Base-by-base conservation (phyloP, 2,329 filamentous ascomycete genomes). In the Cordyceps farinosa region DNA sequence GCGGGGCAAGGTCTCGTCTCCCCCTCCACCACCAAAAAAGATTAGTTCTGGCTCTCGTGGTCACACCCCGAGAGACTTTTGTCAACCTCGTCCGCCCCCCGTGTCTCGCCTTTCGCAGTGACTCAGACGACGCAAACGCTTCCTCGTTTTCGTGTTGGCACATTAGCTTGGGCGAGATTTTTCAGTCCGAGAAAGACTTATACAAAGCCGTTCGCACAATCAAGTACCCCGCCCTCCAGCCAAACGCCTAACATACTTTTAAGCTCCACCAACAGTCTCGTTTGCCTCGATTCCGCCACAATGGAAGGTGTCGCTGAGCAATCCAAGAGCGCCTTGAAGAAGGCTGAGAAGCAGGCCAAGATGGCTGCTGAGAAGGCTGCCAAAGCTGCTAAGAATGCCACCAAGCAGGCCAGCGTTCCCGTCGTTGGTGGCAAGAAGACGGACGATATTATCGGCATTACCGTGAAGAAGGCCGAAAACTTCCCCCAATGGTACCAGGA, bases 401-500 rank as follows among this genome's bases (percentile, higher is more conserved):
- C 77, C 1, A 65, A 65, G 58, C 63, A 57, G 72, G 67, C 71
- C 60, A 69, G 53, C 17, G 72, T 86, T 58, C 77, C 83, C 32
- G 76, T 86, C 30, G 82, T 83, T 40, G 82, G 83, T 61, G 82
- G 82, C 70, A 87, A 87, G 78, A 86, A 87, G 77, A 70, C 78
- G 10, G 84, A 86, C 72, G 84, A 87, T 67, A 86, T 96, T 68
- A 96, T 95, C 70, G 93, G 93, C 67, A 97, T 97, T 72, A 95
- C 93, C 67, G 87, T 90, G 65, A 84, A 85, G 67, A 98, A 97
- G 79, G 82, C 89, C 55, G 89, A 90, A 54, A 92, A 98, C 79
- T 95, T 99, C 75, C 84, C 91, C 57, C 87, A 88, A 77, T 99
- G 95, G 95, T 99, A 99, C 79, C 92, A 97, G 79, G 94, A 99